Conservation (phyloP, 495 filamentous ascomycete species). For the Penicillium odoratum region DNA sequence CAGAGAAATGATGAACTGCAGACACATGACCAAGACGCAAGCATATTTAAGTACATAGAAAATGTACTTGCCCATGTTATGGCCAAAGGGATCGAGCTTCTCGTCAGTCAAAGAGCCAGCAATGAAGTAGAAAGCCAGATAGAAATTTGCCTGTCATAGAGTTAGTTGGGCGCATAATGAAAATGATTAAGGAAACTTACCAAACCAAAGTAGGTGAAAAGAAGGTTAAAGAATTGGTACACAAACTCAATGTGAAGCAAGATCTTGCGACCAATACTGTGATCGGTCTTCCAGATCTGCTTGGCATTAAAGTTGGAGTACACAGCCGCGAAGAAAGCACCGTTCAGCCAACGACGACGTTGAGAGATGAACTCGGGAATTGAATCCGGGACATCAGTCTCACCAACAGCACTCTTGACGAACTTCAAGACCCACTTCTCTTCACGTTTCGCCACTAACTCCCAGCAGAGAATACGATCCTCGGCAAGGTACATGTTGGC, state of each 20-base stretch:
- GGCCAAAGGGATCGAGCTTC: slow-evolving; percentile 83
- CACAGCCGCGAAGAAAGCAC: slow-evolving; percentile 97
- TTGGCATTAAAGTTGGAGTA: slow-evolving; percentile 94
- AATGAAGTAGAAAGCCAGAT: slow-evolving; percentile 98
- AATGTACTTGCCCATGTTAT: slow-evolving; percentile 78
- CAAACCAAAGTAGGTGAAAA: slow-evolving; percentile 97
- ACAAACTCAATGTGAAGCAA: slow-evolving; percentile 94
- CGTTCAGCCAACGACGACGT: slow-evolving; percentile 94
- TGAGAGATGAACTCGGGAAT: slow-evolving; percentile 92
- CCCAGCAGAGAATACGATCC: slow-evolving; percentile 98
- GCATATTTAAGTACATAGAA: slow-evolving; percentile 84
- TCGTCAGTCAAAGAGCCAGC: slow-evolving; percentile 87
- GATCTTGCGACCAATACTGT: slow-evolving; percentile 84
- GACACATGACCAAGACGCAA: slow-evolving; percentile 82
- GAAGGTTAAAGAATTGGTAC: slow-evolving; percentile 85
- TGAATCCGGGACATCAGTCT: slow-evolving; percentile 87
- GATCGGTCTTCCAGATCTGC: slow-evolving; percentile 93
- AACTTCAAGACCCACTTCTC: slow-evolving; percentile 98
- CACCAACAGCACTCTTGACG: slow-evolving; percentile 90
- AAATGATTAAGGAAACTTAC: slow-evolving; percentile 34
- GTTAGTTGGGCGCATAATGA: background rate
- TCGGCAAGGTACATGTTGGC: slow-evolving; percentile 99
- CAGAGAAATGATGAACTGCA: slow-evolving; percentile 97
- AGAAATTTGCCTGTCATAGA: slow-evolving; percentile 78
- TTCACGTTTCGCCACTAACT: slow-evolving; percentile 91